Conservation (phyloP, 2,329 filamentous ascomycete species). For the Cryphonectria radicalis region DNA sequence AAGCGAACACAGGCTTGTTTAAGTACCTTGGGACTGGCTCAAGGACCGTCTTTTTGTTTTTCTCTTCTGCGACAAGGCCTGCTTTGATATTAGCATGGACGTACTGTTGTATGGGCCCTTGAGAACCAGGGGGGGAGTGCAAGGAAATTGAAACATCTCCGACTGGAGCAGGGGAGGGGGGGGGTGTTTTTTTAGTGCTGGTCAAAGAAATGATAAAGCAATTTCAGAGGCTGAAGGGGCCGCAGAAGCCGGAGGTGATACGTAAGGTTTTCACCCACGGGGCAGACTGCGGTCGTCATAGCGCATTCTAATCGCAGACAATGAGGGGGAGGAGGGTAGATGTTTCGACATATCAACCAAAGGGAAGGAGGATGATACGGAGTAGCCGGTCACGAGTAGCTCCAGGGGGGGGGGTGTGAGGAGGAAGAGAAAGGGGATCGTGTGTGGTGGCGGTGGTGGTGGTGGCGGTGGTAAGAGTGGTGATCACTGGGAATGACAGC, state of each 20-base stretch:
- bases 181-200: slow-evolving; percentile 2
- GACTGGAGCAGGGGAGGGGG: slow-evolving; percentile 23
- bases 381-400: background rate
- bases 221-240: slow-evolving; percentile 23
- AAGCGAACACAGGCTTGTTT: slow-evolving; percentile 23
- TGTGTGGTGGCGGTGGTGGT: background rate
- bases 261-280: slow-evolving; percentile 12
- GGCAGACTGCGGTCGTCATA: slow-evolving; percentile 23
- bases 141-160: slow-evolving; percentile 30
- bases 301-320: slow-evolving; percentile 18
- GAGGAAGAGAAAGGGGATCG: background rate
- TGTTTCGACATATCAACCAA: slow-evolving; percentile 10
- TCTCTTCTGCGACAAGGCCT: slow-evolving; percentile 28
- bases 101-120: slow-evolving; percentile 17
- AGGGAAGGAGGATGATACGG: slow-evolving; percentile 10
- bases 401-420: background rate
- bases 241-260: slow-evolving; percentile 27
- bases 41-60: slow-evolving; percentile 18
- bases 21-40: slow-evolving; percentile 28
- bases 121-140: slow-evolving; percentile 8
- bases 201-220: slow-evolving; percentile 20
- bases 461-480: too few relatives aligned
- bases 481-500: background rate
- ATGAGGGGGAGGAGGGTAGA: slow-evolving; percentile 8
- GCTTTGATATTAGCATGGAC: slow-evolving; percentile 27